Evolutionary conservation across 441 rosid genomes (phyloP), one percentile per base, ranked within the genome.

Genomic region (Bocquillonia castaneifolia): DNA sequence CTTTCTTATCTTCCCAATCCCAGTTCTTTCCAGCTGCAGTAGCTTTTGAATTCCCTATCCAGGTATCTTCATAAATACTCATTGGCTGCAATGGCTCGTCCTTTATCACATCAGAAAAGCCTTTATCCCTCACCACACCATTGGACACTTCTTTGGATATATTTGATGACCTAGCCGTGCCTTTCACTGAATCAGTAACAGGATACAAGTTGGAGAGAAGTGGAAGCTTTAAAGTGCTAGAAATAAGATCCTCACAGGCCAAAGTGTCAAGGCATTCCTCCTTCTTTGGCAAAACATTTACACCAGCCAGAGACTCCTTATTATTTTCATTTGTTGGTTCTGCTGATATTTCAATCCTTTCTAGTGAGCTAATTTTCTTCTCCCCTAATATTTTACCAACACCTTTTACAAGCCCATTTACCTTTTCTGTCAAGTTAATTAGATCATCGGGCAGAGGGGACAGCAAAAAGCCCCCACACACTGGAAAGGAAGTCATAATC

Each of bases 401-500:
- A 71, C 57, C 81, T 73, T 79, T 81, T 56, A 72, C 80, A 71
- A 68, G 71, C 51, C 76, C 77, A 67, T 76, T 74, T 74, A 72
- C 83, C 74, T 70, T 78, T 73, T 76, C 80, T 37, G 54, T 60
- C 68, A 87, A 69, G 67, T 63, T 71, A 69, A 89, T 62, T 31
- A 89, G 60, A 69, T 80, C 72, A 51, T 77, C 84, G 63, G 80
- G 79, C 72, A 89, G 90, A 47, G 95, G 95, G 10, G 95, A 89
- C 70, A 85, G 68, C 69, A 89, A 67, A 29, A 39, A 59, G 50
- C 67, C 75, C 56, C 79, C 81, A 67, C 66, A 81, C 34, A 81
- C 82, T 23, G 82, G 78, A 74, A 74, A 66, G 44, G 83, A 81
- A 59, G 92, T 92, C 99, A 90, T 92, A 67, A 79, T 83, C 99